Base-by-base conservation (phyloP, 208 protist genomes). In the Acanthamoeba sp. region DNA sequence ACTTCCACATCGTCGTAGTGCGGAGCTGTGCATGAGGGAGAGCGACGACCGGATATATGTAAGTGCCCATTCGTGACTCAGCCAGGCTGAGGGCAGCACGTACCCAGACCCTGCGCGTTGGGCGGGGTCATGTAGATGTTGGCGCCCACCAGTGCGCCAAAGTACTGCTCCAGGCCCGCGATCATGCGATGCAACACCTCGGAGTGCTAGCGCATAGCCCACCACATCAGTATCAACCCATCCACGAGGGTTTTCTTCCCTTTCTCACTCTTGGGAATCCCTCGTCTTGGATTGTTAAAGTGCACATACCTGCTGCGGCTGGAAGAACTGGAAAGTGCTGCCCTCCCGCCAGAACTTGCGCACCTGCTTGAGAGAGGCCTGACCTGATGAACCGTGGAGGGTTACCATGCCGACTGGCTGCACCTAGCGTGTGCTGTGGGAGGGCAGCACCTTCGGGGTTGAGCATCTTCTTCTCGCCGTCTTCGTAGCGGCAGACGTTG, bases 1-100 rank as follows among this genome's bases (percentile, higher is more conserved):
- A 98, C 99, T 55, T 99, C 98, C 0, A 99, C 98, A 95, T 99
- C 99, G 94, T 99, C 99, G 96, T 98, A 99, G 97, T 99, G 98
- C 64, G 98, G 98, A 5, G 98, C 98, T 87, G 27, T 6, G 24
- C 29, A 2, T 36, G n/a, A 1, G 27, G 20, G 27, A 12, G 57
- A 10, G n/a, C 24, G 27, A 64, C 9, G 27, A 55, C 27, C 9
- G n/a, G 0, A 24, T 29, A 62, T 9, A 64, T 9, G 27, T 24
- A 24, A 64, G 57, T 7, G 27, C 9, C 22, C 57, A 27, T 7
- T 32, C n/a, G 57, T 5, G 22, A 29, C 14, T 62, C 55, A 82
- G n/a, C 12, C 24, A 71, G n/a, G 62, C 62, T 12, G 18, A 99
- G 98, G 36, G 98, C 98, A 97, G 50, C 73, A 55, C 29, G 55